Percentiles rank a stretch among this genome's conserved stretches.
Evolutionary conservation across 129 eudicot species (phyloP).

Genomic region (Helichrysum umbraculigerum): DNA sequence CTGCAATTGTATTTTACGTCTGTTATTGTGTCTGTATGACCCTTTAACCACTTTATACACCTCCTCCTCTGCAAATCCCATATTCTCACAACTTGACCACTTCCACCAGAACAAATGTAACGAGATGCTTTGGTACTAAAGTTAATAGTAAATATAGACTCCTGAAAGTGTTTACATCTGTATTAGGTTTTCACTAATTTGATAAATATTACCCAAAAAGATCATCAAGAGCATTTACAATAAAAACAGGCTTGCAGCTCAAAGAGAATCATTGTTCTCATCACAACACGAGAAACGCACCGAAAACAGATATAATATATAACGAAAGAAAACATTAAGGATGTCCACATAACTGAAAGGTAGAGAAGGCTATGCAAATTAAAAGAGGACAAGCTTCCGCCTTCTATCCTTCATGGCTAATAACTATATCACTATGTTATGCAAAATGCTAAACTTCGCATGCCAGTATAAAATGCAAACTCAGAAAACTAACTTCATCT

Average conservation of each 20-base stretch:
- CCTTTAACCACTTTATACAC: conserved; percentile 93
- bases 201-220: background rate
- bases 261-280: conserved; percentile 11
- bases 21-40: conserved; percentile 88
- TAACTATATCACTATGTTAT: background rate
- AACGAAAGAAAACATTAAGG: background rate
- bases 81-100: conserved; percentile 90
- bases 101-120: conserved; percentile 91
- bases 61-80: conserved; percentile 97
- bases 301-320: background rate
- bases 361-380: background rate
- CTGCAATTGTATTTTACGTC: conserved; percentile 87
- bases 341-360: background rate
- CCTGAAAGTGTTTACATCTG: conserved; percentile 39
- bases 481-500: background rate
- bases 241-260: conserved; percentile 5
- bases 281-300: conserved; percentile 1
- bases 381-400: background rate
- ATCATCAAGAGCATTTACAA: background rate
- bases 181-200: background rate
- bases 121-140: conserved; percentile 92
- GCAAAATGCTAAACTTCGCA: background rate
- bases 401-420: conserved; percentile 11
- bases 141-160: conserved; percentile 74
- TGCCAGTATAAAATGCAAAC: background rate